Evolutionary conservation across 140 eudicot species (phyloP).

Genomic region (Anethum foeniculum): DNA sequence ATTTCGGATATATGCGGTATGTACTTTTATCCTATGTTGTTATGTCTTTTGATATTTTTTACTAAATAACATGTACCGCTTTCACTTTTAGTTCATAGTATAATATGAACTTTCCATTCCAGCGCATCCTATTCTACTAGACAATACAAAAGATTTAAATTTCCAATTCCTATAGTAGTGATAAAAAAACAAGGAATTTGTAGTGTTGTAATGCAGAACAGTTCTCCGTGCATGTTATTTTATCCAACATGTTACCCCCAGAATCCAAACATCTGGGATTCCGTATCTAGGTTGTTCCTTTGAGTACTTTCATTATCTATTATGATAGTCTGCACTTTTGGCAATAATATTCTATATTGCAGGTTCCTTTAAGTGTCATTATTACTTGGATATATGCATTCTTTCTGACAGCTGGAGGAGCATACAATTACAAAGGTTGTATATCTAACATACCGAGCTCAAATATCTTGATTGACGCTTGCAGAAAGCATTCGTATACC

Average conservation of each 20-base stretch:
- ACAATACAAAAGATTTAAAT: background rate
- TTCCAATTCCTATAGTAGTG: background rate
- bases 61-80: background rate
- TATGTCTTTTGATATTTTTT: background rate
- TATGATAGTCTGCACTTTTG: constrained; percentile 3
- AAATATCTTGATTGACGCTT: constrained; percentile 62
- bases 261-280: background rate
- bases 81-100: background rate
- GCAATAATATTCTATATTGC: constrained; percentile 22
- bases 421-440: constrained; percentile 80
- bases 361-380: constrained; percentile 82
- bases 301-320: background rate
- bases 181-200: background rate
- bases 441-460: constrained; percentile 68
- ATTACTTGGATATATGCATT: constrained; percentile 83
- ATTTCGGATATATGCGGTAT: constrained; percentile 83
- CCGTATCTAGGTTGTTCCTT: background rate
- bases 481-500: constrained; percentile 82
- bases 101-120: background rate
- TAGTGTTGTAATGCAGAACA: background rate
- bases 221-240: background rate
- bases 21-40: constrained; percentile 13
- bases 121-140: background rate
- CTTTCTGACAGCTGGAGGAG: constrained; percentile 96
- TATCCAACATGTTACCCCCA: background rate